Percentiles rank a stretch among this genome's conserved stretches.
phyloP scores from a whole-genome alignment of 495 filamentous ascomycete species.

The Penicillium parvum region DNA sequence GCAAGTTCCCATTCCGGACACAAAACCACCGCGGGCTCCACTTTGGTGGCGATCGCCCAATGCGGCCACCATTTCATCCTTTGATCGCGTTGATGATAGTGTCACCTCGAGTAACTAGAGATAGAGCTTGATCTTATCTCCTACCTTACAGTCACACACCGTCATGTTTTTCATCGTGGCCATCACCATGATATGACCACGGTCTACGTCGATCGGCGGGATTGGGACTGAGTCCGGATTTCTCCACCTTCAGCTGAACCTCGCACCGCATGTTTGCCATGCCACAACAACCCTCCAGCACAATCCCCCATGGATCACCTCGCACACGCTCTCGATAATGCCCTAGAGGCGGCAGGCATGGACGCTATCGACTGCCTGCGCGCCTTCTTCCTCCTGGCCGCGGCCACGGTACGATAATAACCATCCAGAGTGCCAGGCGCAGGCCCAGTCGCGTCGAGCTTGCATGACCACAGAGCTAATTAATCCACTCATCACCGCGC shows the following conservation, averaged over 20 bases:
- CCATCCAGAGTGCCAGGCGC: not conserved
- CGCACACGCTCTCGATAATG: slow-evolving; percentile 18
- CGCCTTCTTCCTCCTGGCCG: slow-evolving; percentile 42
- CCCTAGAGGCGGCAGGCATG: slow-evolving; percentile 30
- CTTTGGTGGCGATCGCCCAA: slow-evolving; percentile 15
- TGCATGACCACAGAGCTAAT: not conserved
- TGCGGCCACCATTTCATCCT: slow-evolving; percentile 15
- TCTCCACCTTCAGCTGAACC: slow-evolving; percentile 4
- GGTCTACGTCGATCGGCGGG: slow-evolving; percentile 4
- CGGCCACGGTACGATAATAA: slow-evolving; percentile 41
- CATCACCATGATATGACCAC: too few species aligned
- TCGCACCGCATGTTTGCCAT: slow-evolving; percentile 6
- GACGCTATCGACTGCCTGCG: slow-evolving; percentile 41
- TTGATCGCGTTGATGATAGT: too few species aligned
- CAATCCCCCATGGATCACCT: slow-evolving; percentile 19
- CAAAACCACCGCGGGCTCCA: slow-evolving; percentile 15
- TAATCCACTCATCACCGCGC: slow-evolving; percentile 16
- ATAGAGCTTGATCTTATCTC: too few species aligned
- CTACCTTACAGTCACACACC: too few species aligned
- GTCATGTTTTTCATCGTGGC: too few species aligned
- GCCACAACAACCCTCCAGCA: not conserved
- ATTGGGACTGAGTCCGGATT: too few species aligned
- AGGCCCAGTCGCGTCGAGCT: slow-evolving; percentile 1
- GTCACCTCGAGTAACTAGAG: too few species aligned
- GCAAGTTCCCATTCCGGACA: slow-evolving; percentile 8